Evolutionary conservation across 2,329 filamentous ascomycete genomes (phyloP).

Genomic region (Paecilomyces fulvus): DNA sequence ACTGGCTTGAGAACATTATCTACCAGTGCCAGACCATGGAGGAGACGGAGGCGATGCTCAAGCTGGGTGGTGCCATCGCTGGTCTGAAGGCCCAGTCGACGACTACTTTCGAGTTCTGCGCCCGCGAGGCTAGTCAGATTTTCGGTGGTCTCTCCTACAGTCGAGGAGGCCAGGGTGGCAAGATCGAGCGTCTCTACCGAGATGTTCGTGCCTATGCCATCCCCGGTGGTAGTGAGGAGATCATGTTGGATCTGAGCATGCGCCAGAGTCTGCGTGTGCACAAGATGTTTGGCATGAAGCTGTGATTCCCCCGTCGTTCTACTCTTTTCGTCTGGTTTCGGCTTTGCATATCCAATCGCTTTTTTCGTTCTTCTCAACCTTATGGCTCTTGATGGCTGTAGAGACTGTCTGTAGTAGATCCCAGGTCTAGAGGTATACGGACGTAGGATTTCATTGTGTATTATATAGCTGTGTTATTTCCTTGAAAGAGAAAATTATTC

Average conservation of each 20-base stretch:
- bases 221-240: conserved; percentile 92
- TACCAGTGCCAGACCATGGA: conserved; percentile 91
- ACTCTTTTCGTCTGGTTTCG: conserved; percentile 3
- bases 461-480: background rate
- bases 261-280: conserved; percentile 82
- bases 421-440: background rate
- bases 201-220: conserved; percentile 96
- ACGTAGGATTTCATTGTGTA: background rate
- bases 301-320: conserved; percentile 44
- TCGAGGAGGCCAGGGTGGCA: conserved; percentile 86
- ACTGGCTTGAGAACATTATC: conserved; percentile 92
- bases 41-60: conserved; percentile 91
- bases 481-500: background rate
- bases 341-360: background rate
- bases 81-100: conserved; percentile 90
- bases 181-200: conserved; percentile 88
- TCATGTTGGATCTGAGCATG: conserved; percentile 96
- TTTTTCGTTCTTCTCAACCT: background rate
- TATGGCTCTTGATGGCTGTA: background rate
- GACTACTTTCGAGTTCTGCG: conserved; percentile 94
- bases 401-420: background rate
- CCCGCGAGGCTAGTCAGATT: conserved; percentile 91
- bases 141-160: conserved; percentile 92
- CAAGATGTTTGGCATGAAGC: conserved; percentile 89
- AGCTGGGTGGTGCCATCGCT: conserved; percentile 89